Percentiles rank a stretch among this genome's conserved stretches.
Conservation (phyloP, 306 rosid genomes). For the Cajanus cajan region DNA sequence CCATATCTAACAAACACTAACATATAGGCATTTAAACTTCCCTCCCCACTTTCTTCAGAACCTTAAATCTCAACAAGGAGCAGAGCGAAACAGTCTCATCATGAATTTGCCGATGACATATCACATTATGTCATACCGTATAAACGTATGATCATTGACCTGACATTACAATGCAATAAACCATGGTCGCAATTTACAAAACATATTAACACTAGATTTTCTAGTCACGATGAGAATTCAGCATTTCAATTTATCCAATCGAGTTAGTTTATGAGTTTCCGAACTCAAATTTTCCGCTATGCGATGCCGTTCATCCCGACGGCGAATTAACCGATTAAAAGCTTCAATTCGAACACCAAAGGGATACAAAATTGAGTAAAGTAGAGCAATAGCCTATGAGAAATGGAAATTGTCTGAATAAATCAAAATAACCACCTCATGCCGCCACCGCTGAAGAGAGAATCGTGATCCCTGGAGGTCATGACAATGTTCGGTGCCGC, state of each 20-base stretch:
- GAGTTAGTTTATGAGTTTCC: not conserved
- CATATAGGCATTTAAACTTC: not conserved
- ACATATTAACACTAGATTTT: not conserved
- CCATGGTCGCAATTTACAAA: not conserved
- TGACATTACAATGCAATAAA: not conserved
- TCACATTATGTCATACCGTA: not conserved
- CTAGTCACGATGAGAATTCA: not conserved
- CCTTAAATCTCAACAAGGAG: not conserved
- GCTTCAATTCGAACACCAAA: not conserved
- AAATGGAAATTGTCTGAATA: too few relatives aligned
- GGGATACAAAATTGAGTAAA: not conserved
- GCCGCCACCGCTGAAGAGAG: constrained; percentile 82
- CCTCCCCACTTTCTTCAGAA: not conserved
- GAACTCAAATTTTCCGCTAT: not conserved
- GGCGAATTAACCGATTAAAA: not conserved
- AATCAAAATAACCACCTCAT: constrained; percentile 46
- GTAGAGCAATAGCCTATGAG: not conserved
- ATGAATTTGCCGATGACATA: not conserved
- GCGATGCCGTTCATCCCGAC: not conserved
- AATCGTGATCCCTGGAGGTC: constrained; percentile 57
- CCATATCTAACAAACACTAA: not conserved
- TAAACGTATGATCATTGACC: not conserved
- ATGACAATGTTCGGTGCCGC: constrained; percentile 43
- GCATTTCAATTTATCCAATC: not conserved
- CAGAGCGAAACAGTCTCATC: not conserved